phyloP scores from a whole-genome alignment of 2,329 filamentous ascomycete genomes.

The Sclerotinia sclerotiorum region DNA sequence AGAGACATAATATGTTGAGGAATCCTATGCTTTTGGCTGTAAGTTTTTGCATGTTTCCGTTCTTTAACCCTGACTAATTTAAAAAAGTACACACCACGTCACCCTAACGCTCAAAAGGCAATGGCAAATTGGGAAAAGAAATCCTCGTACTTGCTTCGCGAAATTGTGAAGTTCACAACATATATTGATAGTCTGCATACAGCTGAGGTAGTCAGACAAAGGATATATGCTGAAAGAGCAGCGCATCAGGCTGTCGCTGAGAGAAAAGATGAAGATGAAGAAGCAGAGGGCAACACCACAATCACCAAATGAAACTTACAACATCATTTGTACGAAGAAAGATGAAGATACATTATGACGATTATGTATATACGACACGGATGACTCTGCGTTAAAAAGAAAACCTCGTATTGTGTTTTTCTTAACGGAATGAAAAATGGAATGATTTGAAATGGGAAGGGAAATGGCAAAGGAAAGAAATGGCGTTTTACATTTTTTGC shows the following conservation, averaged over 20 bases:
- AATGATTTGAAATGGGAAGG: background rate
- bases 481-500: background rate
- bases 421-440: background rate
- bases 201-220: slow-evolving; percentile 67
- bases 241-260: slow-evolving; percentile 31
- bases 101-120: slow-evolving; percentile 76
- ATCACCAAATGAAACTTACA: background rate
- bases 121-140: slow-evolving; percentile 98
- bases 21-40: slow-evolving; percentile 81
- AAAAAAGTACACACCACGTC: slow-evolving; percentile 72
- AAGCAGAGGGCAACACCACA: slow-evolving; percentile 21
- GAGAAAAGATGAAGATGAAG: slow-evolving; percentile 27
- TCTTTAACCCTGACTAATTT: background rate
- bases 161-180: slow-evolving; percentile 95
- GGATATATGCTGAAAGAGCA: slow-evolving; percentile 63
- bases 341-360: slow-evolving; percentile 14
- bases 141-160: slow-evolving; percentile 82
- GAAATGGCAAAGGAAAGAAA: background rate
- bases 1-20: slow-evolving; percentile 84
- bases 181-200: slow-evolving; percentile 84
- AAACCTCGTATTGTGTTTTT: background rate
- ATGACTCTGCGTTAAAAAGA: background rate
- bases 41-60: slow-evolving; percentile 40
- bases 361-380: slow-evolving; percentile 19
- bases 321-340: background rate